A percentile compares a stretch with the other conserved stretches of the same genome.
phyloP scores from a whole-genome alignment of 345 rosid genomes.

The Camelina laxa region DNA sequence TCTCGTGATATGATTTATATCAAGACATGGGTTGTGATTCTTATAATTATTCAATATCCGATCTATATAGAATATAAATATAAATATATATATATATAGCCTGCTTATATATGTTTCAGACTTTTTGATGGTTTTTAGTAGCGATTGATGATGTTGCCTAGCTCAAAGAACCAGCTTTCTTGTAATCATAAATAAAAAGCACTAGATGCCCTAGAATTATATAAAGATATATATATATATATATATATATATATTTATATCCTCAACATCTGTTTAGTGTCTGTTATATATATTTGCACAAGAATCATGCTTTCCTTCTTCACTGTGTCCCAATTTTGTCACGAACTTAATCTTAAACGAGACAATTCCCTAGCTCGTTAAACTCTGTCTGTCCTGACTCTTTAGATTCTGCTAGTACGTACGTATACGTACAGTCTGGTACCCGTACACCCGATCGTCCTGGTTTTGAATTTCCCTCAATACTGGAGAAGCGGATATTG shows the following conservation, averaged over 20 bases:
- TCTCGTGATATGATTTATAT: conserved; percentile 47
- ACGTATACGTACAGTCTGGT: background rate
- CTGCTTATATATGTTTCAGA: conserved; percentile 31
- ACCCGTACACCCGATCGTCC: background rate
- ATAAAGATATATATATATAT: conserved; percentile 16
- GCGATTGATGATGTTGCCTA: conserved; percentile 39
- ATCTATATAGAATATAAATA: conserved; percentile 25
- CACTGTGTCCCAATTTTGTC: background rate
- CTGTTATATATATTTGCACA: background rate
- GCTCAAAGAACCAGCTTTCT: conserved; percentile 33
- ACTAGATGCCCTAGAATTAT: conserved; percentile 37
- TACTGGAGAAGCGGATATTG: background rate
- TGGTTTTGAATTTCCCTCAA: conserved; percentile 1
- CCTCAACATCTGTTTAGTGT: conserved; percentile 13
- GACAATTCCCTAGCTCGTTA: conserved; percentile 12
- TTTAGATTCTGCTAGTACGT: conserved; percentile 1
- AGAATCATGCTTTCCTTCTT: background rate
- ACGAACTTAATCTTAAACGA: background rate
- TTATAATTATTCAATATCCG: conserved; percentile 11
- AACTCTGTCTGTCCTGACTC: conserved; percentile 4
- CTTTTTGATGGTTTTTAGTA: conserved; percentile 41
- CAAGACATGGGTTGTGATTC: conserved; percentile 26
- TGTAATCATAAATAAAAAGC: conserved; percentile 42
- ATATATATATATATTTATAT: conserved; percentile 4
- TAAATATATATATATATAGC: conserved; percentile 31